These are phyloP conservation scores for Aureobasidium leucospermi DNA, from an alignment of 2,329 filamentous ascomycete species.

Conservation along the genomic window DNA sequence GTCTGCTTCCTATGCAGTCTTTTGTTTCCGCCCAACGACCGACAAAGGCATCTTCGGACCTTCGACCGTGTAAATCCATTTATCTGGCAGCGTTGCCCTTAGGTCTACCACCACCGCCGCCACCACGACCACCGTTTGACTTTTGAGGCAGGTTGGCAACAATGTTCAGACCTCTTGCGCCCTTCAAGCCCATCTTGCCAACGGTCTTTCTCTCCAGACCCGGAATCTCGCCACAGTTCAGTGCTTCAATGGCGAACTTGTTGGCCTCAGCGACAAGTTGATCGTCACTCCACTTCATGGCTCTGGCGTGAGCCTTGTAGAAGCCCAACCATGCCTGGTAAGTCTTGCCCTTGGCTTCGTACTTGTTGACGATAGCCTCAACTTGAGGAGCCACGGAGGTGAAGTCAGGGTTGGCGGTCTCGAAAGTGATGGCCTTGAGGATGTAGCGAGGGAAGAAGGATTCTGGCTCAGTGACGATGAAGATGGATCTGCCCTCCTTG, in stretches of 20 bases:
- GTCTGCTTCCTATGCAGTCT: not conserved
- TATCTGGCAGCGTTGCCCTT: not conserved
- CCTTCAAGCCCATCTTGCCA: constrained; percentile 43
- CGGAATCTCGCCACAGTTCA: constrained; percentile 40
- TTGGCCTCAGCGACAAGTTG: constrained; percentile 38
- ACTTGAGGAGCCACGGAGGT: constrained; percentile 37
- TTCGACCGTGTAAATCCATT: not conserved
- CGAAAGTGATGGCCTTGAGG: constrained; percentile 39
- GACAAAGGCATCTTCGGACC: not conserved
- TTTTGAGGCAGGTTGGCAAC: constrained; percentile 7
- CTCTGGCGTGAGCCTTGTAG: constrained; percentile 25
- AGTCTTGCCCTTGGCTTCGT: constrained; percentile 34
- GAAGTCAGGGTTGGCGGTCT: constrained; percentile 2
- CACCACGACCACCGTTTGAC: not conserved
- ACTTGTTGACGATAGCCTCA: constrained; percentile 31
- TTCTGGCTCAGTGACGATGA: constrained; percentile 46
- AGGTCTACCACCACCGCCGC: not conserved
- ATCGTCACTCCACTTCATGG: constrained; percentile 9
- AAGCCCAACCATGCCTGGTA: constrained; percentile 43
- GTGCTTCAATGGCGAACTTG: constrained; percentile 32
- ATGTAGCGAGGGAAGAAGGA: constrained; percentile 46
- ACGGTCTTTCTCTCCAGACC: constrained; percentile 38
- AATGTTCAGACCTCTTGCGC: constrained; percentile 32
- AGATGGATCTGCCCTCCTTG: constrained; percentile 53
- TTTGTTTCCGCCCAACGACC: not conserved